phyloP scores from a whole-genome alignment of 306 rosid genomes.

The Casuarina glauca region DNA sequence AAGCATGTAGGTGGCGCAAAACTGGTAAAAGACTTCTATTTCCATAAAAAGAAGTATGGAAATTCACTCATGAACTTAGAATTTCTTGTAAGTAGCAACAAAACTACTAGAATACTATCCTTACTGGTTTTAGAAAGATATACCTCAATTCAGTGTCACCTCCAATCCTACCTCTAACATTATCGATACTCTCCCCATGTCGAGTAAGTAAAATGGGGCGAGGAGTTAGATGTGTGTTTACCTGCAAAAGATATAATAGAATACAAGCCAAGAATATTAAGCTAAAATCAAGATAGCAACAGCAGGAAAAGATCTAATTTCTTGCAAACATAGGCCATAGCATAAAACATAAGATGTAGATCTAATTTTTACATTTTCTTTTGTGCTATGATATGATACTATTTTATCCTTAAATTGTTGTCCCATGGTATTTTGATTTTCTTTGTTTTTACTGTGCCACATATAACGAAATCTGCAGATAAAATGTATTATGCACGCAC shows the following conservation, averaged over 20 bases:
- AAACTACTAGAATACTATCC: constrained; percentile 4
- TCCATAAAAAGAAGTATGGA: not conserved
- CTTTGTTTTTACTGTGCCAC: no score
- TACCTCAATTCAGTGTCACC: constrained; percentile 90
- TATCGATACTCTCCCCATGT: constrained; percentile 98
- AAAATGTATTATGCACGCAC: not conserved
- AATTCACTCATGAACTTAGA: not conserved
- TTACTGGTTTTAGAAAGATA: constrained; percentile 10
- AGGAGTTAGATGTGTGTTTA: constrained; percentile 96
- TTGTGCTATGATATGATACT: no score
- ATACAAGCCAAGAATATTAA: constrained; percentile 21
- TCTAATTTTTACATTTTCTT: no score
- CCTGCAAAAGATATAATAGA: constrained; percentile 47
- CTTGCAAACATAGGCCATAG: not conserved
- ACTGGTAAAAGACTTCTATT: not conserved
- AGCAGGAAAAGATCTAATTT: not conserved
- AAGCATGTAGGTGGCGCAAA: not conserved
- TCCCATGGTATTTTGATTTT: no score
- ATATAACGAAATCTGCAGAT: not conserved
- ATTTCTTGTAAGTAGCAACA: not conserved
- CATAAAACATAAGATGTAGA: no score
- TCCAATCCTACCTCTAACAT: constrained; percentile 94
- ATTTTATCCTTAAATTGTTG: no score
- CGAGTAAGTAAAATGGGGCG: constrained; percentile 97
- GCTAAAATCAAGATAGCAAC: constrained; percentile 1